Percentiles rank a stretch among this genome's conserved stretches.
Conservation (phyloP, 1,139 yeast species). For the Magnusiomyces suaveolens region DNA sequence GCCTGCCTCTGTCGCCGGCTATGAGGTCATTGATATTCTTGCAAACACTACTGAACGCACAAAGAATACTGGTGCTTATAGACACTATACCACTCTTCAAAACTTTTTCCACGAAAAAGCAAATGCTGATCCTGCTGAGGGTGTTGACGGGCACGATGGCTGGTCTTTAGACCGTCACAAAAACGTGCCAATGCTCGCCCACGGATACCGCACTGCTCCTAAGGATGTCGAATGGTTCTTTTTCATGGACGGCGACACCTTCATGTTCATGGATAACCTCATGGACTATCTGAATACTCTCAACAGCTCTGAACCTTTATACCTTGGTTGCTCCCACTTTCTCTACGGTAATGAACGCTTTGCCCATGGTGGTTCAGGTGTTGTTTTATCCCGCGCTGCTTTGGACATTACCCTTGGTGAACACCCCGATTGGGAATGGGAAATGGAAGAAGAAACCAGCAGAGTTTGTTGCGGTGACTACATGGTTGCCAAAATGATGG, state of each 20-base stretch:
- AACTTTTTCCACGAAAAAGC: slow-evolving; percentile 21
- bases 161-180: slow-evolving; percentile 34
- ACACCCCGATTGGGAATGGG: slow-evolving; percentile 23
- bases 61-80: slow-evolving; percentile 20
- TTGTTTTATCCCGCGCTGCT: slow-evolving; percentile 30
- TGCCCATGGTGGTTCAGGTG: slow-evolving; percentile 36
- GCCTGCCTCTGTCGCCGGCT: slow-evolving; percentile 29
- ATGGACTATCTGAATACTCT: slow-evolving; percentile 22
- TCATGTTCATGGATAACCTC: slow-evolving; percentile 27
- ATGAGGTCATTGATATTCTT: slow-evolving; percentile 29
- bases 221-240: slow-evolving; percentile 30
- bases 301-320: slow-evolving; percentile 25
- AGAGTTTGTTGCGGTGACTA: slow-evolving; percentile 32
- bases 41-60: slow-evolving; percentile 25
- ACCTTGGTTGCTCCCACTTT: slow-evolving; percentile 28
- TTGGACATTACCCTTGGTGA: slow-evolving; percentile 20
- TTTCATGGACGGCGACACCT: slow-evolving; percentile 34
- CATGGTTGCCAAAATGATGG: slow-evolving; percentile 28
- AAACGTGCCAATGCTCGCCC: slow-evolving; percentile 33
- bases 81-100: slow-evolving; percentile 25
- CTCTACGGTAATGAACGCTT: slow-evolving; percentile 19
- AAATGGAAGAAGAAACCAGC: slow-evolving; percentile 25
- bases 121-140: slow-evolving; percentile 13
- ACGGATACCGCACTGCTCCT: slow-evolving; percentile 29
- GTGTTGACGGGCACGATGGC: slow-evolving; percentile 17